Conservation (phyloP, 2,329 filamentous ascomycete genomes). For the Botrytis porri region DNA sequence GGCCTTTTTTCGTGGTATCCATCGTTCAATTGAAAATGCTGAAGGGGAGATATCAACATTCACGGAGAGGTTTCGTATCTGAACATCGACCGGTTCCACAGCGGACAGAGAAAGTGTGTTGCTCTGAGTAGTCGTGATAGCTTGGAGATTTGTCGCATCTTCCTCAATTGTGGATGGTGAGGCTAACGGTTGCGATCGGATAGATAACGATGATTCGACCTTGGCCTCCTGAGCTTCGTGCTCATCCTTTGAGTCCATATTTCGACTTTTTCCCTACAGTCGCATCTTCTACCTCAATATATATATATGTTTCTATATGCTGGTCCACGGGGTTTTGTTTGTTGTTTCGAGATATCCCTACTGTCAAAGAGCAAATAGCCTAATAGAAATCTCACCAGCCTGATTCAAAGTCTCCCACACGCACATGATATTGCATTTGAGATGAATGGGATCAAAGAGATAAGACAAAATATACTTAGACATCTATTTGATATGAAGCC, state of each 20-base stretch:
- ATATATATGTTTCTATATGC: not conserved
- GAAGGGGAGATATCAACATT: slow-evolving; percentile 58
- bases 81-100: slow-evolving; percentile 55
- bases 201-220: not conserved
- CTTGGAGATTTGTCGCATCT: slow-evolving; percentile 9
- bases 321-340: not conserved
- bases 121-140: slow-evolving; percentile 27
- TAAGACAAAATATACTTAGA: slow-evolving; percentile 7
- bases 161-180: slow-evolving; percentile 1
- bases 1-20: slow-evolving; percentile 36
- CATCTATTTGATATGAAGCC: not conserved
- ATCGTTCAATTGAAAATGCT: slow-evolving; percentile 44
- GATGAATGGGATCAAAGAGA: not conserved
- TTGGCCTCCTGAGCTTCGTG: not conserved
- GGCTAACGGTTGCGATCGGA: not conserved
- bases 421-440: not conserved
- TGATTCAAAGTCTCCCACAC: not conserved
- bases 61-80: slow-evolving; percentile 53
- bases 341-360: not conserved
- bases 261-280: not conserved
- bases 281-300: not conserved
- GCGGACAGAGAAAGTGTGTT: slow-evolving; percentile 41
- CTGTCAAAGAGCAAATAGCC: not conserved
- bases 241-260: not conserved
- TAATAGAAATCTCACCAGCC: slow-evolving; percentile 1